phyloP scores from a whole-genome alignment of 2,329 filamentous ascomycete genomes.

The Colletotrichum tabaci region DNA sequence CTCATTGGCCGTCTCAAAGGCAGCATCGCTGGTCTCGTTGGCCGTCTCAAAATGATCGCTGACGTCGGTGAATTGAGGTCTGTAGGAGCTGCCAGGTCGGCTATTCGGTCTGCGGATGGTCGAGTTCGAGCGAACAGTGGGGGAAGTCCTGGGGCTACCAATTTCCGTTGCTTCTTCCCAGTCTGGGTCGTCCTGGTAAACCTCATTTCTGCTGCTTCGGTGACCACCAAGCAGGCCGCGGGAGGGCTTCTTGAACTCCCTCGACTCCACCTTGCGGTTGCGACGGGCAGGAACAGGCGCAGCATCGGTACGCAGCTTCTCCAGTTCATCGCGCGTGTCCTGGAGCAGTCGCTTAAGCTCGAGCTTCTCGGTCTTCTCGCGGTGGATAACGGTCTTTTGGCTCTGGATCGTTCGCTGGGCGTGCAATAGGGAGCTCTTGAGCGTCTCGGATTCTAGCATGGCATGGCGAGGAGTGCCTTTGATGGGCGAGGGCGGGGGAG shows the following conservation, averaged over 20 bases:
- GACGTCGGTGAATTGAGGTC: conserved; percentile 59
- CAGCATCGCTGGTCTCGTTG: conserved; percentile 79
- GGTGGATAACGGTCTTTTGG: conserved; percentile 93
- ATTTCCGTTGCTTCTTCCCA: conserved; percentile 84
- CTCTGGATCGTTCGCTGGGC: conserved; percentile 98
- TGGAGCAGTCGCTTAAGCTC: conserved; percentile 96
- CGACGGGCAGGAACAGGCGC: conserved; percentile 66
- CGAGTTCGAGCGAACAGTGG: conserved; percentile 50
- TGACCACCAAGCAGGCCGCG: conserved; percentile 80
- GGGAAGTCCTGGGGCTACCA: conserved; percentile 67
- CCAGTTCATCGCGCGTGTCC: conserved; percentile 93
- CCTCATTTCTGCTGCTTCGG: conserved; percentile 82
- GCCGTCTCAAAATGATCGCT: conserved; percentile 85
- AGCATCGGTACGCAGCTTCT: conserved; percentile 74
- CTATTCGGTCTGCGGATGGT: conserved; percentile 47
- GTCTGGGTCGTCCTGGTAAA: conserved; percentile 84
- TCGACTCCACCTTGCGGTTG: conserved; percentile 75
- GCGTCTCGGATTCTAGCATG: conserved; percentile 93
- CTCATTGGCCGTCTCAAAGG: conserved; percentile 81
- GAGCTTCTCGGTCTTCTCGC: conserved; percentile 98
- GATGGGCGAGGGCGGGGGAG: conserved; percentile 89
- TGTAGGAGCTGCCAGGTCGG: conserved; percentile 39
- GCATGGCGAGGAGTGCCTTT: conserved; percentile 94
- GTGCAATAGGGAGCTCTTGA: conserved; percentile 94
- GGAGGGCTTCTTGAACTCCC: conserved; percentile 82